phyloP scores from a whole-genome alignment of 129 eudicot species.

The Heracleum sosnowskyi region DNA sequence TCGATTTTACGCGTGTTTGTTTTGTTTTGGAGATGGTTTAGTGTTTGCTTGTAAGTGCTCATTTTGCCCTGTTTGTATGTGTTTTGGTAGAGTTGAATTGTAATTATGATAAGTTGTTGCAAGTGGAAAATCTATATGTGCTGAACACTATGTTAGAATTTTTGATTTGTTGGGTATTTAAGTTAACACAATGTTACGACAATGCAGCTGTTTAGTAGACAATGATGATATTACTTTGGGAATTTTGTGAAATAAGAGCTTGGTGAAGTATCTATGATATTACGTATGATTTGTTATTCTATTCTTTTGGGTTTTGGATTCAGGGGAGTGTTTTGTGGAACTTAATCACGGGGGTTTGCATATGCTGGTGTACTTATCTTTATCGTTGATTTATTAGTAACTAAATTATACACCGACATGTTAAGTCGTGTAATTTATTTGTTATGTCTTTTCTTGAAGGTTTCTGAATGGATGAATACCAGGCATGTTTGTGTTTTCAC shows the following conservation, averaged over 20 bases:
- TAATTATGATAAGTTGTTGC: background rate
- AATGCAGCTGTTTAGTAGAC: background rate
- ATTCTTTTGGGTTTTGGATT: background rate
- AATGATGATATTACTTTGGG: background rate
- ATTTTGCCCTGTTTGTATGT: too few relatives aligned
- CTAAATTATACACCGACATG: background rate
- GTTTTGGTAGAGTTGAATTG: background rate
- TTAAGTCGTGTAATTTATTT: background rate
- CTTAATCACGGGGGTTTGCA: background rate
- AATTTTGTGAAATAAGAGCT: background rate
- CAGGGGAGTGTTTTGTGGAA: background rate
- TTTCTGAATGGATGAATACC: conserved; percentile 65
- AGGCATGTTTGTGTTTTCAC: conserved; percentile 38
- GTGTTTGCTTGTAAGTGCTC: background rate
- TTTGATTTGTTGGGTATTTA: too few relatives aligned
- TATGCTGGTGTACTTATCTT: background rate
- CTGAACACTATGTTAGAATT: background rate
- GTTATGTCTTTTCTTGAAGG: conserved; percentile 30
- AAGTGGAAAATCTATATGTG: background rate
- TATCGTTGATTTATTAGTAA: background rate
- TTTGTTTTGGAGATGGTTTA: too few relatives aligned
- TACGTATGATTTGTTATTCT: background rate
- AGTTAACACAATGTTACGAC: background rate
- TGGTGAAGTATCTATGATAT: background rate
- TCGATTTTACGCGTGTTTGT: too few relatives aligned